These are phyloP conservation scores for Knoxdaviesia proteae DNA, from an alignment of 2,329 filamentous ascomycete genomes.

Conservation along the genomic window DNA sequence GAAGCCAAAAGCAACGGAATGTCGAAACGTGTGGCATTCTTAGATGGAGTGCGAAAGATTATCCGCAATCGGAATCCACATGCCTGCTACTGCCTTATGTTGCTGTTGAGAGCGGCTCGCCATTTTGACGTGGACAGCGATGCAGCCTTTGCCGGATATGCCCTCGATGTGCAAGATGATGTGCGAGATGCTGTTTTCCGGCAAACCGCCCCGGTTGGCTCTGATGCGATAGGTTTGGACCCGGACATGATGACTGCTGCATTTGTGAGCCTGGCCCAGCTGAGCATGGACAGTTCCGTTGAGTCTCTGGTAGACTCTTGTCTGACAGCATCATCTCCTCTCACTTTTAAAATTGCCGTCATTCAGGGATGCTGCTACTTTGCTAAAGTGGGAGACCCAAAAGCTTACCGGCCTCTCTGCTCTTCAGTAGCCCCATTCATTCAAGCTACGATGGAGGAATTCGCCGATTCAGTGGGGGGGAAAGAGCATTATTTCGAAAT, in stretches of 20 bases:
- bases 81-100: conserved; percentile 44
- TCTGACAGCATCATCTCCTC: conserved; percentile 32
- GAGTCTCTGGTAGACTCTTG: conserved; percentile 35
- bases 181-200: conserved; percentile 44
- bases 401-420: too few species aligned
- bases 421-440: too few species aligned
- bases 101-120: conserved; percentile 38
- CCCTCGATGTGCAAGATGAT: conserved; percentile 49
- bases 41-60: conserved; percentile 41
- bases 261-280: conserved; percentile 41
- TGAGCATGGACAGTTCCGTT: conserved; percentile 37
- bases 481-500: too few species aligned
- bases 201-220: conserved; percentile 19
- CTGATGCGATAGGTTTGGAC: conserved; percentile 32
- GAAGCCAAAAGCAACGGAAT: conserved; percentile 41
- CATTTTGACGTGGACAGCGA: conserved; percentile 44
- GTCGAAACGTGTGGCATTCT: conserved; percentile 43
- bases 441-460: too few species aligned
- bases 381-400: conserved; percentile 19
- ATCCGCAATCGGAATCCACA: conserved; percentile 44
- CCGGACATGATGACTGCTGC: conserved; percentile 44
- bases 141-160: conserved; percentile 42
- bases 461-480: too few species aligned
- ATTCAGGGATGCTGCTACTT: conserved; percentile 43
- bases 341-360: conserved; percentile 39